phyloP scores from a whole-genome alignment of 2,329 filamentous ascomycete species.

The Xylariaceae sp. region DNA sequence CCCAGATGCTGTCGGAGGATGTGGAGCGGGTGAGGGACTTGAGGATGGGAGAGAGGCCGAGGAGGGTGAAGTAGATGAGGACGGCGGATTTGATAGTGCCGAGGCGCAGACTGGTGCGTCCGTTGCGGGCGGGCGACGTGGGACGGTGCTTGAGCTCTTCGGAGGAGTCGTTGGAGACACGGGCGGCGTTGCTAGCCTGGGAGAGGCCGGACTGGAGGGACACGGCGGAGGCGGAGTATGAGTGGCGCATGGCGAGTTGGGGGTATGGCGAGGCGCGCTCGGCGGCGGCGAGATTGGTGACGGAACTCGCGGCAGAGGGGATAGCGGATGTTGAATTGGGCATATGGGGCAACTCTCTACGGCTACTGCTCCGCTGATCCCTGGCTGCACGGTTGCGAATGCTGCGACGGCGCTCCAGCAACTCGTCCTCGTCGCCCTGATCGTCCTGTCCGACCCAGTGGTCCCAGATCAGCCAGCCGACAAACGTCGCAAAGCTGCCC shows the following conservation, averaged over 20 bases:
- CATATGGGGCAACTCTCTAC: constrained; percentile 3
- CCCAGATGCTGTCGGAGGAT: constrained; percentile 94
- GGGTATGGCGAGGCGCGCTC: constrained; percentile 24
- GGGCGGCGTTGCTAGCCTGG: constrained; percentile 29
- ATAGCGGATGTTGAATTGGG: not conserved
- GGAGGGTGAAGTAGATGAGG: constrained; percentile 86
- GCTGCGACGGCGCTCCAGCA: constrained; percentile 34
- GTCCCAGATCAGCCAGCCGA: constrained; percentile 91
- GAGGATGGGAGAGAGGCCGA: constrained; percentile 90
- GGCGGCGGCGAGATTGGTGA: constrained; percentile 40
- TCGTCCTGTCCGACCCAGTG: constrained; percentile 72
- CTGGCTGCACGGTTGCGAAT: constrained; percentile 35
- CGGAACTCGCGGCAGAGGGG: constrained; percentile 45
- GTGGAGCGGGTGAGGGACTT: constrained; percentile 95
- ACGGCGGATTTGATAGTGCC: constrained; percentile 88
- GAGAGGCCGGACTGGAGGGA: constrained; percentile 50
- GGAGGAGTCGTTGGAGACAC: constrained; percentile 31
- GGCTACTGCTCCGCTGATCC: constrained; percentile 26
- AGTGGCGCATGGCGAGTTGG: constrained; percentile 39
- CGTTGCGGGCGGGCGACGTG: constrained; percentile 34
- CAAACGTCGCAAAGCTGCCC: constrained; percentile 76
- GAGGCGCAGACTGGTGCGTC: constrained; percentile 53
- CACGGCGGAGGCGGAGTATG: constrained; percentile 52
- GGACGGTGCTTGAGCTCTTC: constrained; percentile 35
- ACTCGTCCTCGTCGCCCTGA: constrained; percentile 43